Percentiles rank a stretch among this genome's conserved stretches.
phyloP scores from a whole-genome alignment of 768 basidiomycete genomes.

The Leccinum variicolor region DNA sequence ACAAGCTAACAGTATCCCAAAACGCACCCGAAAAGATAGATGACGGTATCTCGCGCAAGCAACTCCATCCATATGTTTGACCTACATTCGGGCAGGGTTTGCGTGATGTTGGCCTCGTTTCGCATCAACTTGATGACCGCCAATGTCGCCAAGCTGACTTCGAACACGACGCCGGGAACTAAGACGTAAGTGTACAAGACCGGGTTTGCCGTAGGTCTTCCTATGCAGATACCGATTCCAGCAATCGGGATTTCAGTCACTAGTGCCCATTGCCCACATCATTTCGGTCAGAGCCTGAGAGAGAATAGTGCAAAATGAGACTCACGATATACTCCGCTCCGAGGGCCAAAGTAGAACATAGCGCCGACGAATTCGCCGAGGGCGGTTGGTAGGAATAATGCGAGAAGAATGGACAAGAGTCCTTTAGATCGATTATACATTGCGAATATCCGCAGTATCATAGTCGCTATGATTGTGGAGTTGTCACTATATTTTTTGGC shows the following conservation, averaged over 20 bases:
- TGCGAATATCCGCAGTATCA: constrained; percentile 8
- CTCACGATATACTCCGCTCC: not conserved
- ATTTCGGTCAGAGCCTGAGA: not conserved
- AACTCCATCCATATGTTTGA: constrained; percentile 1
- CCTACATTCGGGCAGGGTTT: not conserved
- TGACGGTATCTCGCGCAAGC: constrained; percentile 5
- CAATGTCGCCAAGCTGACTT: not conserved
- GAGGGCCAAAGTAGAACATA: constrained; percentile 1
- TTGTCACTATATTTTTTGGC: not conserved
- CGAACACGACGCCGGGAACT: constrained; percentile 2
- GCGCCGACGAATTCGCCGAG: not conserved
- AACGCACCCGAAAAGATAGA: constrained; percentile 5
- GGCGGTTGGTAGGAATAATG: not conserved
- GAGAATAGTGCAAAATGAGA: not conserved
- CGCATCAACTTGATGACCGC: not conserved
- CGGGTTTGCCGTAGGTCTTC: not conserved
- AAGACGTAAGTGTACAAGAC: constrained; percentile 1
- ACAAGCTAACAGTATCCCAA: not conserved
- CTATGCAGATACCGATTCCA: not conserved
- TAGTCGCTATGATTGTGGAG: not conserved
- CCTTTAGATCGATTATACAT: constrained; percentile 9
- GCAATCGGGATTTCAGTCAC: not conserved
- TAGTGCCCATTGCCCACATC: not conserved
- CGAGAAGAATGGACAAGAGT: not conserved
- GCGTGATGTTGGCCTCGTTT: not conserved